phyloP scores from a whole-genome alignment of 2,329 filamentous ascomycete species.

The Lachnellula hyalina region DNA sequence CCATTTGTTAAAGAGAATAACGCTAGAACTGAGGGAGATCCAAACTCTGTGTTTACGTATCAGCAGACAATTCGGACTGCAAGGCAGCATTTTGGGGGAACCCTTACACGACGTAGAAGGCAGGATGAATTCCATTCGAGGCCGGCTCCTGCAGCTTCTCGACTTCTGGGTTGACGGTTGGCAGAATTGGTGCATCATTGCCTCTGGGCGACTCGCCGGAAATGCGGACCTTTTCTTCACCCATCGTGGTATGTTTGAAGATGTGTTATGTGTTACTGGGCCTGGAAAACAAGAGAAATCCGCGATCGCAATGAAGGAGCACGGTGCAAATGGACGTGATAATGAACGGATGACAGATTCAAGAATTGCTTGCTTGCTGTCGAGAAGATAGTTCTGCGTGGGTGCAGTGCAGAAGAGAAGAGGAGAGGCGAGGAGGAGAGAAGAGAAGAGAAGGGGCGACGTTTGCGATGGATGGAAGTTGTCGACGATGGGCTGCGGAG shows the following conservation, averaged over 20 bases:
- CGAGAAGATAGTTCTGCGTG: background rate
- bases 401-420: background rate
- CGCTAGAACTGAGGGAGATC: constrained; percentile 87
- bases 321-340: constrained; percentile 5
- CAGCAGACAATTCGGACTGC: constrained; percentile 7
- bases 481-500: background rate
- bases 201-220: constrained; percentile 69
- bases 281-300: constrained; percentile 8
- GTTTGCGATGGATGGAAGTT: background rate
- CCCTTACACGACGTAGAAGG: constrained; percentile 71
- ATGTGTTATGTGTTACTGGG: constrained; percentile 16
- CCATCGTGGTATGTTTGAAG: constrained; percentile 43
- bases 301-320: constrained; percentile 18
- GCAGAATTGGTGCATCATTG: constrained; percentile 59
- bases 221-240: constrained; percentile 75
- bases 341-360: constrained; percentile 13
- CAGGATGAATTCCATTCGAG: constrained; percentile 45
- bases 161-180: constrained; percentile 63
- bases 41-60: constrained; percentile 57
- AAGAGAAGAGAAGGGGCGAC: background rate
- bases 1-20: constrained; percentile 99
- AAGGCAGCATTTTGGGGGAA: background rate
- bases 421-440: background rate
- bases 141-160: constrained; percentile 60
- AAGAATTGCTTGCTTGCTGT: background rate